Conservation (phyloP, 441 rosid species). For the Theobroma grandiflorum region DNA sequence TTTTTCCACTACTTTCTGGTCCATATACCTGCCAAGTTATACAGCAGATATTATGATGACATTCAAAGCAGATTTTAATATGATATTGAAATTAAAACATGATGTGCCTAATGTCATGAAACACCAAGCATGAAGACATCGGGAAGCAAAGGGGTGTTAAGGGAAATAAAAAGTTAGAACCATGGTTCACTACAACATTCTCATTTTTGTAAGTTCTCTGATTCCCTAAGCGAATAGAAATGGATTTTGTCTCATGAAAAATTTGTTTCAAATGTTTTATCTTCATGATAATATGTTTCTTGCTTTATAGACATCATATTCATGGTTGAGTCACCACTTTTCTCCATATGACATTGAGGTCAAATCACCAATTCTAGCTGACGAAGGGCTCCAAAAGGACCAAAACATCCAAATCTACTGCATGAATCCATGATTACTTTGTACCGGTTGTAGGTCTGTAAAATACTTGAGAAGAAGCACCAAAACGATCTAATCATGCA, state of each 20-base stretch:
- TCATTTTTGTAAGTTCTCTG: background rate
- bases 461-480: background rate
- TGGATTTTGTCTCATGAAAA: background rate
- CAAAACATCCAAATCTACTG: background rate
- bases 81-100: background rate
- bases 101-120: background rate
- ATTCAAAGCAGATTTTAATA: background rate
- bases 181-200: background rate
- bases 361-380: background rate
- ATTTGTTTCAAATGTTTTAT: background rate
- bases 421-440: background rate
- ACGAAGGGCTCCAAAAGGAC: background rate
- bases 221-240: background rate
- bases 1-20: constrained; percentile 98
- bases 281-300: background rate
- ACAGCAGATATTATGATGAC: constrained; percentile 16
- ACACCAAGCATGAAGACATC: background rate
- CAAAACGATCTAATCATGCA: background rate
- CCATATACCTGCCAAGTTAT: constrained; percentile 75
- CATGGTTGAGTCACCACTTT: background rate
- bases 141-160: background rate
- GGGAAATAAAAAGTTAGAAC: constrained; percentile 5
- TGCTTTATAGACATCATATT: background rate
- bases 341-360: background rate
- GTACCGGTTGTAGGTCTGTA: background rate